Evolutionary conservation across 2,329 filamentous ascomycete species (phyloP), one percentile per base, ranked within the genome.

Genomic region (Verticillium tricorpus): DNA sequence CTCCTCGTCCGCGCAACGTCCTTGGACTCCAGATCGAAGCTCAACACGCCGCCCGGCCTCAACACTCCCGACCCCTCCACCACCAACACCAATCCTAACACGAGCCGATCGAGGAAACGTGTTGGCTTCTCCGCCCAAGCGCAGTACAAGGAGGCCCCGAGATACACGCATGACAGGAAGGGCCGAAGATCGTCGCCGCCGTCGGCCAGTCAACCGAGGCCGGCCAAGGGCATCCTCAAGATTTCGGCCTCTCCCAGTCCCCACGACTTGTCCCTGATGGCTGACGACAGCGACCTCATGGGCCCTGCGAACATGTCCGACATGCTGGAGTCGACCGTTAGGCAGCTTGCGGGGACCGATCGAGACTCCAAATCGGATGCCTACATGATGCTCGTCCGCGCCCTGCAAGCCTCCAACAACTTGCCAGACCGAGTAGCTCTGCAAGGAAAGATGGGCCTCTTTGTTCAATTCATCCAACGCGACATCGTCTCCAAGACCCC

Each of bases 321-420:
- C 68, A 95, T 97, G 89, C 78, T 98, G 66, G 91, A 96, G 68
- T 96, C 92, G 0, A 87, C 92, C 5, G 84, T 92, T 39, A 89
- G 91, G 74, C 90, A 95, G 75, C 83, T 99, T 57, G 90, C 89
- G 40, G 88, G 90, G 25, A 80, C 86, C 34, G 90, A 93, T 67
- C 83, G 89, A 60, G 84, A 87, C 62, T 88, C 86, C 14, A 89
- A 89, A 67, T 76, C 95, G 35, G 95, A 99, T 76, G 92, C 93
- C 57, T 98, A 99, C 70, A 87, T 89, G 72, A 90, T 90, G 69
- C 80, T 99, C 55, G 86, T 89, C 35, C 84, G 87, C 37, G 88
- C 89, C 4, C 79, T 97, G 68, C 91, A 92, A 72, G 85, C 89
- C 6, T 97, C 94, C 62, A 91, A 93, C 65, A 90, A 91, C 67